A percentile compares a stretch with the other conserved stretches of the same genome.
phyloP scores from a whole-genome alignment of 768 basidiomycete species.

The Suillus paluster region DNA sequence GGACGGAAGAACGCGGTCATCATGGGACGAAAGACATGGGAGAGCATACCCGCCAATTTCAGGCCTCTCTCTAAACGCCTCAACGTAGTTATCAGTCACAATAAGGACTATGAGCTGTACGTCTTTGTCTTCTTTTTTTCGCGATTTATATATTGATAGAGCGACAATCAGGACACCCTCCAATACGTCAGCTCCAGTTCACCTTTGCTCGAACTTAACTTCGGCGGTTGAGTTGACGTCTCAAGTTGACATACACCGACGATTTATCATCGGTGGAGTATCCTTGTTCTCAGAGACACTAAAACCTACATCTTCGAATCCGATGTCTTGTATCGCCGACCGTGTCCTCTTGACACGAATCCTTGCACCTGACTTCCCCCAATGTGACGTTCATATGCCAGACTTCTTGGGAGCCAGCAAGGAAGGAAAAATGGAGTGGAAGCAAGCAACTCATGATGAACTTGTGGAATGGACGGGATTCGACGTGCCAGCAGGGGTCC shows the following conservation, averaged over 20 bases:
- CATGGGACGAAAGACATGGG: slow-evolving; percentile 99
- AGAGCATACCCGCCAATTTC: slow-evolving; percentile 87
- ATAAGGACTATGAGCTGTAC: slow-evolving; percentile 63
- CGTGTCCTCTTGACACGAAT: slow-evolving; percentile 90
- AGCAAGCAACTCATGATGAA: slow-evolving; percentile 58
- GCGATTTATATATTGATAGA: slow-evolving; percentile 14
- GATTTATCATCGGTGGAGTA: slow-evolving; percentile 93
- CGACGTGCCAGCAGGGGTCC: slow-evolving; percentile 73
- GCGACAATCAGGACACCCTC: slow-evolving; percentile 15
- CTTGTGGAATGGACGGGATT: slow-evolving; percentile 77
- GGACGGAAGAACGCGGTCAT: slow-evolving; percentile 73
- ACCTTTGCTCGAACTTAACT: slow-evolving; percentile 31
- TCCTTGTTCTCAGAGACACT: slow-evolving; percentile 79
- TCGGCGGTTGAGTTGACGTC: slow-evolving; percentile 21
- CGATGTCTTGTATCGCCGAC: slow-evolving; percentile 56
- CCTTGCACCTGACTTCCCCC: slow-evolving; percentile 69
- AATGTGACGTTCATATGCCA: slow-evolving; percentile 89
- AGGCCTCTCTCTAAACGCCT: slow-evolving; percentile 75
- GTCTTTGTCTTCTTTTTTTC: slow-evolving; percentile 24
- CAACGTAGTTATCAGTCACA: slow-evolving; percentile 80
- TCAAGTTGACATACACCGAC: slow-evolving; percentile 48
- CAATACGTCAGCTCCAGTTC: slow-evolving; percentile 26
- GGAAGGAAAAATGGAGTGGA: slow-evolving; percentile 50
- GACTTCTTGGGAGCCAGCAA: slow-evolving; percentile 54
- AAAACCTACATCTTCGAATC: slow-evolving; percentile 30